Evolutionary conservation across 257 asterid species (phyloP).

Genomic region (Nicotiana benthamiana): DNA sequence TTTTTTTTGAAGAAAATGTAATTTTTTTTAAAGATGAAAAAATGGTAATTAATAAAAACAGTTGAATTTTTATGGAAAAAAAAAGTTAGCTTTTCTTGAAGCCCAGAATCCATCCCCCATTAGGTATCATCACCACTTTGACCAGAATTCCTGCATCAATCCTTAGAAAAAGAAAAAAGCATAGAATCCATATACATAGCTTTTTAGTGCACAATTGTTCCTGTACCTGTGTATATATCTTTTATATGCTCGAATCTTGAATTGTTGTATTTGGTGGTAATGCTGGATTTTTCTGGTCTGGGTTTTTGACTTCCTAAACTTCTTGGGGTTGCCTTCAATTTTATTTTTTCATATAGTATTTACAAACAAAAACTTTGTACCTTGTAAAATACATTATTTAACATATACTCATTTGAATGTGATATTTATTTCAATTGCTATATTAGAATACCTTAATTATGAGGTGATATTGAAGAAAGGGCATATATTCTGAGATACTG

Average conservation of each 20-base stretch:
- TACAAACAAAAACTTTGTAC: not conserved
- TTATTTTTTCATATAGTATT: not conserved
- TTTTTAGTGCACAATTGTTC: not conserved
- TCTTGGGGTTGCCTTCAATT: not conserved
- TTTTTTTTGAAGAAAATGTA: not conserved
- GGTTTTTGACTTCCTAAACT: conserved; percentile 25
- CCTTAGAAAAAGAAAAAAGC: conserved; percentile 14
- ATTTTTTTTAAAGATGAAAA: not conserved
- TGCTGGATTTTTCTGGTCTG: conserved; percentile 47
- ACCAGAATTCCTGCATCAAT: conserved; percentile 61
- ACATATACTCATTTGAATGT: not conserved
- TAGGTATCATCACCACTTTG: conserved; percentile 48
- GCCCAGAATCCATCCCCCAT: conserved; percentile 25
- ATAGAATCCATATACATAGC: conserved; percentile 25
- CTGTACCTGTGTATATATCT: not conserved
- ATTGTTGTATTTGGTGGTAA: not conserved
- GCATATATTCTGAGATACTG: not conserved
- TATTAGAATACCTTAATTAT: not conserved
- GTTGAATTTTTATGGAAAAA: conserved; percentile 16
- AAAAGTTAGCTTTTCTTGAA: not conserved
- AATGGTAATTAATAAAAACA: conserved; percentile 3
- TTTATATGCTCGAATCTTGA: conserved; percentile 25
- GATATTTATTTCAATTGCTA: not conserved
- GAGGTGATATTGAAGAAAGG: not conserved
- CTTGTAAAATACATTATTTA: not conserved